Conservation (phyloP, 345 rosid genomes). For the Zanthoxylum bungeanum region DNA sequence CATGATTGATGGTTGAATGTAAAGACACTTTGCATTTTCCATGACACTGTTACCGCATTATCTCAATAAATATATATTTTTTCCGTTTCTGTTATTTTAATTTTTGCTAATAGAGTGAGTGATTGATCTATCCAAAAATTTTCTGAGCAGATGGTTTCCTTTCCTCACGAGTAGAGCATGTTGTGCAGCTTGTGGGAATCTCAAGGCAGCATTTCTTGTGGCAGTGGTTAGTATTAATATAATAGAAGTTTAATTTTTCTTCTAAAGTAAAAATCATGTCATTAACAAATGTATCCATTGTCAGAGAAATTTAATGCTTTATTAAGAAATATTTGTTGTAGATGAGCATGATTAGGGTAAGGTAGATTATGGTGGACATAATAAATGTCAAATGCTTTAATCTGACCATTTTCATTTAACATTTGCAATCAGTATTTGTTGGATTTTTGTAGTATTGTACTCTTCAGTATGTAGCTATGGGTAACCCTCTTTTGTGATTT, state of each 20-base stretch:
- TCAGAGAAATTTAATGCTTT: slow-evolving; percentile 8
- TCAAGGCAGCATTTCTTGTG: slow-evolving; percentile 94
- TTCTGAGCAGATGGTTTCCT: slow-evolving; percentile 88
- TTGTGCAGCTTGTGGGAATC: slow-evolving; percentile 95
- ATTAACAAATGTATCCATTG: not conserved
- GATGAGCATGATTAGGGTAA: slow-evolving; percentile 1
- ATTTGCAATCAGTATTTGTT: not conserved
- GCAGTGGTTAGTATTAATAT: slow-evolving; percentile 66
- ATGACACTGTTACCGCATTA: slow-evolving; percentile 8
- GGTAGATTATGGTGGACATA: not conserved
- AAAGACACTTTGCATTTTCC: not conserved
- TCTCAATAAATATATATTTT: not conserved
- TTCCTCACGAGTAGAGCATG: slow-evolving; percentile 86
- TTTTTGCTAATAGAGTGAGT: not conserved
- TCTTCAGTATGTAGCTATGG: not conserved
- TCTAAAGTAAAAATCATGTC: not conserved
- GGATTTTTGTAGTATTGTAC: not conserved
- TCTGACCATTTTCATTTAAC: not conserved
- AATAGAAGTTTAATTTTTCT: not conserved
- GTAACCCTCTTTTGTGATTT: not conserved
- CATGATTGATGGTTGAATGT: not conserved
- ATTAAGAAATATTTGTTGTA: not conserved
- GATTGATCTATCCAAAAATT: slow-evolving; percentile 19
- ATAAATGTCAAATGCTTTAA: not conserved
- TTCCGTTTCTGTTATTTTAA: not conserved